phyloP scores from a whole-genome alignment of 352 stramenopile species.

The Lagenidium giganteum region DNA sequence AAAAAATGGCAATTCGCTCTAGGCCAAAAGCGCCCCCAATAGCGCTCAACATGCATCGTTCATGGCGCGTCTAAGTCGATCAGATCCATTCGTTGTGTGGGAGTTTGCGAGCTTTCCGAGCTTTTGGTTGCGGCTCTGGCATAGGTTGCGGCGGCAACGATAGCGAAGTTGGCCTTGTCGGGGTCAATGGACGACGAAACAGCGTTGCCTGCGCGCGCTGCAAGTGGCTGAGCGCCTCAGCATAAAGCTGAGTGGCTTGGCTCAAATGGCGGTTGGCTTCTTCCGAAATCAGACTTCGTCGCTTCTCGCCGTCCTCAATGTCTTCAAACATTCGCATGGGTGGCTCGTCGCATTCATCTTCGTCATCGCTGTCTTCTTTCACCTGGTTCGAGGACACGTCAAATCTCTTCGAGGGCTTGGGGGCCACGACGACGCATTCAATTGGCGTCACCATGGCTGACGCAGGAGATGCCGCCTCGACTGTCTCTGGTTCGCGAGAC shows the following conservation, averaged over 20 bases:
- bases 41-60: not conserved
- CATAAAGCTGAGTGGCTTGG: conserved; percentile 51
- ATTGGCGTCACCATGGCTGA: too few species aligned
- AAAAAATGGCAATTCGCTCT: not conserved
- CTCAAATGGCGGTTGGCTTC: conserved; percentile 40
- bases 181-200: too few species aligned
- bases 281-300: conserved; percentile 22
- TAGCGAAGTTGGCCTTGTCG: too few species aligned
- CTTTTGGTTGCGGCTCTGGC: conserved; percentile 36
- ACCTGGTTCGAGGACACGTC: too few species aligned
- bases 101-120: conserved; percentile 38
- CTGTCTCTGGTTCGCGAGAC: too few species aligned
- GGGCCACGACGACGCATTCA: too few species aligned
- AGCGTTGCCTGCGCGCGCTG: conserved; percentile 43
- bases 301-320: conserved; percentile 19
- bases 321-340: too few species aligned
- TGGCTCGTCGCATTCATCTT: too few species aligned
- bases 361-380: too few species aligned
- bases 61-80: too few species aligned
- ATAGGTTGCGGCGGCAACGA: conserved; percentile 25
- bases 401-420: too few species aligned
- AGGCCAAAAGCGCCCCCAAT: not conserved
- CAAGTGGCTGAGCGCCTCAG: conserved; percentile 41
- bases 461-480: too few species aligned
- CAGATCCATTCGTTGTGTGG: conserved; percentile 49